phyloP scores from a whole-genome alignment of 345 rosid species.

The Leavenworthia alabamica region DNA sequence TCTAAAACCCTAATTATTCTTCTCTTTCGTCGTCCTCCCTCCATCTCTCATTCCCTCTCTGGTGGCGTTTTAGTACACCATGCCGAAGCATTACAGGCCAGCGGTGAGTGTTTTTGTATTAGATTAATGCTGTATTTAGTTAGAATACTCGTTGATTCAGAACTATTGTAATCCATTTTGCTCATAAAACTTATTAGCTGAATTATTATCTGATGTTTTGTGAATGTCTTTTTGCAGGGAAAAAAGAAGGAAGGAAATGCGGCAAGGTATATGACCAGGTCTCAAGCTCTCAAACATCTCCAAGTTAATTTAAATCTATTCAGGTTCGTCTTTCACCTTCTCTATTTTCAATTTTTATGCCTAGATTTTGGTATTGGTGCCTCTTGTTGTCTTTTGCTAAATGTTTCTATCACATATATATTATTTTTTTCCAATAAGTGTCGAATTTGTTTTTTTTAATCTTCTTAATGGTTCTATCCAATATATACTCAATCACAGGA shows the following conservation, averaged over 20 bases:
- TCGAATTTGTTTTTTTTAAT: background rate
- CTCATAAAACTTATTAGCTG: background rate
- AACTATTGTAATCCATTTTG: background rate
- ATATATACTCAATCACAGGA: constrained; percentile 48
- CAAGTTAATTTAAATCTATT: constrained; percentile 64
- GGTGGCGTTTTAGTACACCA: constrained; percentile 35
- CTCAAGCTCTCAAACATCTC: constrained; percentile 74
- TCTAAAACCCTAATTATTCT: constrained; percentile 36
- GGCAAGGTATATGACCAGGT: constrained; percentile 77
- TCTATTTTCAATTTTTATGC: background rate
- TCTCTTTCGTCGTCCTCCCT: background rate
- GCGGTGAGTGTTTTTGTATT: constrained; percentile 43
- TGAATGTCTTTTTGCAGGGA: constrained; percentile 44
- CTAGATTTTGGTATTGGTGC: background rate
- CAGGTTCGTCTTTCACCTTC: constrained; percentile 43
- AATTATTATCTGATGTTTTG: background rate
- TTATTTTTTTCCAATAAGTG: background rate
- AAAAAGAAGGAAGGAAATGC: constrained; percentile 97
- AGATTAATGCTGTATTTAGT: background rate
- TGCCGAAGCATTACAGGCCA: constrained; percentile 89
- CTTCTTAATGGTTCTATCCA: background rate
- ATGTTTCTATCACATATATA: background rate
- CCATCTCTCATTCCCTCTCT: background rate
- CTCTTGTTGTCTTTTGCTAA: background rate
- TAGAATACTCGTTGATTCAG: background rate